A percentile compares a stretch with the other conserved stretches of the same genome.
Evolutionary conservation across 805 yeast species (phyloP).

Genomic region (Schwanniomyces pseudopolymorphus): DNA sequence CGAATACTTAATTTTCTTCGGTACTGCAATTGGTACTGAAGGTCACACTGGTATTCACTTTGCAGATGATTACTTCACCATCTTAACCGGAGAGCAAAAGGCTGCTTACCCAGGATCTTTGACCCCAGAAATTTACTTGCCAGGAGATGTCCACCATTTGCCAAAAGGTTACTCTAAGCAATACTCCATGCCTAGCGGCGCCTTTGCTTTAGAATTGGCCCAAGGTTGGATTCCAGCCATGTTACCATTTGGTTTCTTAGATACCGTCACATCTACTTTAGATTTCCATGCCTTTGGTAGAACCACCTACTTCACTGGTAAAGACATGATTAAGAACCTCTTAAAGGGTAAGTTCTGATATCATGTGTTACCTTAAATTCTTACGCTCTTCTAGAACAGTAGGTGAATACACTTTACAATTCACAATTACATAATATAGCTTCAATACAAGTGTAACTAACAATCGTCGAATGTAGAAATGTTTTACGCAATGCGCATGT

Average conservation of each 20-base stretch:
- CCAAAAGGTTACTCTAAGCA: constrained; percentile 75
- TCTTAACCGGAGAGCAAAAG: constrained; percentile 72
- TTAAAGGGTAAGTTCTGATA: constrained; percentile 65
- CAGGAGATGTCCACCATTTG: constrained; percentile 87
- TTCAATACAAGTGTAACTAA: too few relatives aligned
- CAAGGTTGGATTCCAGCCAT: constrained; percentile 99
- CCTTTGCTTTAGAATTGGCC: constrained; percentile 91
- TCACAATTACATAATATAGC: too few relatives aligned
- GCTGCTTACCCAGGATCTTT: constrained; percentile 70
- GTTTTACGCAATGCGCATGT: not conserved
- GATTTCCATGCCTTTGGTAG: constrained; percentile 67
- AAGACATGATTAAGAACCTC: constrained; percentile 72
- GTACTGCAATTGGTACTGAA: constrained; percentile 91
- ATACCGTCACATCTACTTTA: constrained; percentile 74
- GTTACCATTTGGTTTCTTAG: constrained; percentile 94
- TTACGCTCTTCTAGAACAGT: too few relatives aligned
- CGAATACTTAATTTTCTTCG: constrained; percentile 91
- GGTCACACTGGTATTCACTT: constrained; percentile 96
- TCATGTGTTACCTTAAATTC: not conserved
- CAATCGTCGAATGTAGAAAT: not conserved
- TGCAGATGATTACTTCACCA: constrained; percentile 97
- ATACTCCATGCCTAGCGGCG: constrained; percentile 78
- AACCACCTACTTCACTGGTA: constrained; percentile 74
- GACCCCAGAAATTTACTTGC: constrained; percentile 67
- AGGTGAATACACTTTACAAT: too few relatives aligned